These are phyloP conservation scores for Kluyveromyces sp. DNA, from an alignment of 1,139 yeast species.

Conservation along the genomic window DNA sequence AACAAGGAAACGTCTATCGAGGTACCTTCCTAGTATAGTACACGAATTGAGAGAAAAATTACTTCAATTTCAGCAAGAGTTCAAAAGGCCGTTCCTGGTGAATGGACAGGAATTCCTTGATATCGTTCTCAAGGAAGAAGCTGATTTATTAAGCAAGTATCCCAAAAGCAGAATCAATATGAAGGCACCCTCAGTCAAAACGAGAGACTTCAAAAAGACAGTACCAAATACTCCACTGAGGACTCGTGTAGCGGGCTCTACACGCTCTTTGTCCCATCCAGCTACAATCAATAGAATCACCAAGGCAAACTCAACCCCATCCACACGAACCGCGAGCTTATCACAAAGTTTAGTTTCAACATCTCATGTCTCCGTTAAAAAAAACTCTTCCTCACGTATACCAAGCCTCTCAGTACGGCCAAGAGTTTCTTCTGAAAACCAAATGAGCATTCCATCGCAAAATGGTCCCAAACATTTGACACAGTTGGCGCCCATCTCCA, in stretches of 20 bases:
- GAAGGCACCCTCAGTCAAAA: slow-evolving; percentile 2
- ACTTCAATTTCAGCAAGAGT: slow-evolving; percentile 39
- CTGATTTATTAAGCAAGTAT: slow-evolving; percentile 31
- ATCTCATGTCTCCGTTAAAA: not conserved
- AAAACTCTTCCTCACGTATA: slow-evolving; percentile 1
- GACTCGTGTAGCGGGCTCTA: slow-evolving; percentile 4
- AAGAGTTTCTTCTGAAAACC: not conserved
- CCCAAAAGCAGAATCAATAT: slow-evolving; percentile 28
- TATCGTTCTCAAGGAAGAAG: slow-evolving; percentile 39
- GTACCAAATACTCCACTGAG: not conserved
- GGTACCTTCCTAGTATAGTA: slow-evolving; percentile 60
- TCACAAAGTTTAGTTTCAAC: not conserved
- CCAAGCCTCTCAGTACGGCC: not conserved
- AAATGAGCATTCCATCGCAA: not conserved
- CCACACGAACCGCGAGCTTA: not conserved
- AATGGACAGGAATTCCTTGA: slow-evolving; percentile 45
- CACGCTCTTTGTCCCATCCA: not conserved
- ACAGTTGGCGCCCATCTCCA: not conserved
- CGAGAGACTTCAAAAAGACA: not conserved
- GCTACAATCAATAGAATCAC: not conserved
- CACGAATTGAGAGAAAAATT: slow-evolving; percentile 45
- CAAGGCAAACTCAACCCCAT: not conserved
- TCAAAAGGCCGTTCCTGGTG: slow-evolving; percentile 37
- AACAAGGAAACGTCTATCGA: slow-evolving; percentile 57
- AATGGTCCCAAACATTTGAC: not conserved